Evolutionary conservation across 2,329 filamentous ascomycete species (phyloP), one percentile per base, ranked within the genome.

Genomic region (Penicillium sp.): DNA sequence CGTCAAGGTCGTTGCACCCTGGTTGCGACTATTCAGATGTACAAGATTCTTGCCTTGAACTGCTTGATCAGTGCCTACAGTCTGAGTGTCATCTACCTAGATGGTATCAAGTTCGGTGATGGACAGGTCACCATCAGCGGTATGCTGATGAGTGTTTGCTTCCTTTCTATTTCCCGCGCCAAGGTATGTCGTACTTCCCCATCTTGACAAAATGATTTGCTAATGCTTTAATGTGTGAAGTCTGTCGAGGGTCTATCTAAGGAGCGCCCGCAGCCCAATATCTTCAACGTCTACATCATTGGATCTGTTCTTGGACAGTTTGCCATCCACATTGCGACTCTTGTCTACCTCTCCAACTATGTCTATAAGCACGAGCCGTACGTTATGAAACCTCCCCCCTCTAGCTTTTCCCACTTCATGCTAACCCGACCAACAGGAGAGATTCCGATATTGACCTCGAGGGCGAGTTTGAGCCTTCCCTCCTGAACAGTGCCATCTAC

Each of bases 121-220:
- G 91, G 92, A 4, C 94, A 99, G 77, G 94, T 97, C 64, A 99
- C 94, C 16, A 97, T 99, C 68, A 97, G 91, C 66, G 94, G 94
- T 66, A 97, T 99, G 90, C 87, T 99, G 74, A 97, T 99, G 94
- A 97, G 92, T 67, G 94, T 99, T 48, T 99, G 94, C 78, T 99
- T 99, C 83, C 79, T 99, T 68, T 97, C 92, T 59, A 97, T 99
- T 69, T 97, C 94, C n/a, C 88, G 94, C 57, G 94, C 94, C 37
- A 94, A 91, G 80, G 83, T 84, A 77, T 61, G 75, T 51, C 22
- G 4, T 17, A 16, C 10, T 37, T 16, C n/a, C 14, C 12, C 16
- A 19, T 22, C 14, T n/a, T 40, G 12, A 12, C 17, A 9, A 12
- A 14, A 33, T 14, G 11, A 19, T 8, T 40, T 61, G 36, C 57